Evolutionary conservation across 352 stramenopile species (phyloP).

Genomic region (Phytophthora quininea): DNA sequence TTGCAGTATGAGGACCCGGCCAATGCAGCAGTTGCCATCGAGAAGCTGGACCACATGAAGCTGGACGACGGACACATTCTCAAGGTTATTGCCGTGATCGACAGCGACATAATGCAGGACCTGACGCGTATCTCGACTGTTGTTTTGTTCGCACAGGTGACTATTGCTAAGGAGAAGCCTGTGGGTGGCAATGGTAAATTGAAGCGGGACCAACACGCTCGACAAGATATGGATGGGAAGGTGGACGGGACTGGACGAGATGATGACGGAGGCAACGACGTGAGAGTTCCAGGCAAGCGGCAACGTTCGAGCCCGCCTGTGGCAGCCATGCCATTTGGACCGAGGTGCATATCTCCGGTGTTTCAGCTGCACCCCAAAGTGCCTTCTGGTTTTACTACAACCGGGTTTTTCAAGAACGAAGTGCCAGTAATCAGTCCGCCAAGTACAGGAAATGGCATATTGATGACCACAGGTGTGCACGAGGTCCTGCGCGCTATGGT

Average conservation of each 20-base stretch:
- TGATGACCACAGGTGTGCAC: conserved; percentile 4
- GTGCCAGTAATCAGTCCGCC: conserved; percentile 4
- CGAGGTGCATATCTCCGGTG: conserved; percentile 14
- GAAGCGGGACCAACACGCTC: conserved; percentile 69
- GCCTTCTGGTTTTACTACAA: not conserved
- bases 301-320: conserved; percentile 64
- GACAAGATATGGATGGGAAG: conserved; percentile 44
- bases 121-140: not conserved
- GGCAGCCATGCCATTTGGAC: conserved; percentile 13
- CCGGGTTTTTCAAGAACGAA: conserved; percentile 3
- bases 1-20: conserved; percentile 68
- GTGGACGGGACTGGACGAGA: conserved; percentile 18
- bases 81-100: conserved; percentile 38
- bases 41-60: conserved; percentile 64
- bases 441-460: conserved; percentile 11
- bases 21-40: conserved; percentile 57
- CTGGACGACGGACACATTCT: conserved; percentile 76
- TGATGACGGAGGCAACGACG: conserved; percentile 34
- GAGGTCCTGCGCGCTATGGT: conserved; percentile 37
- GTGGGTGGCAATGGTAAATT: conserved; percentile 55
- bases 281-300: conserved; percentile 54
- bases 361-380: conserved; percentile 14
- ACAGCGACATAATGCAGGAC: not conserved
- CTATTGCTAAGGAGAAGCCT: conserved; percentile 60
- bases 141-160: conserved; percentile 51